Percentiles rank a stretch among this genome's conserved stretches.
phyloP scores from a whole-genome alignment of 805 yeast species.

The Zygosaccharomyces kombuchaensis region DNA sequence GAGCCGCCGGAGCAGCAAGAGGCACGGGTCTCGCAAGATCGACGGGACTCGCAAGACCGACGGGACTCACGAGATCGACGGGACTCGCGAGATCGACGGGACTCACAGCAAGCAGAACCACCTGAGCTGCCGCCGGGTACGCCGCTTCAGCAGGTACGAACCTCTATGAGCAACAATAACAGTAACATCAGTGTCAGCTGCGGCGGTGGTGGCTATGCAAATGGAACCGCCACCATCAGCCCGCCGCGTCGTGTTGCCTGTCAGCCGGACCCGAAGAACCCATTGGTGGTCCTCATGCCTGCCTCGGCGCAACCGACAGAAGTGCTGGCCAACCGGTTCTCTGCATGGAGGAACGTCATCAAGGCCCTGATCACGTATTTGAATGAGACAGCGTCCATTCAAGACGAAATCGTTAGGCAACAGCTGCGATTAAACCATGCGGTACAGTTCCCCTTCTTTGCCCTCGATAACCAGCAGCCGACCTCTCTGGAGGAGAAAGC shows the following conservation, averaged over 20 bases:
- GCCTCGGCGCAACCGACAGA: slow-evolving; percentile 77
- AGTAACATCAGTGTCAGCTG: slow-evolving; percentile 1
- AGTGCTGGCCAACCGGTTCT: slow-evolving; percentile 73
- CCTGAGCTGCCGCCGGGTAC: slow-evolving; percentile 9
- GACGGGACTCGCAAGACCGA: too few relatives aligned
- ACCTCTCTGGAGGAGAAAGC: slow-evolving; percentile 22
- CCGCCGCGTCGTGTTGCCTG: slow-evolving; percentile 13
- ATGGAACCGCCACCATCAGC: not conserved
- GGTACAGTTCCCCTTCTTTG: slow-evolving; percentile 43
- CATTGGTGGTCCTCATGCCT: slow-evolving; percentile 49
- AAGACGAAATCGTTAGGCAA: slow-evolving; percentile 84
- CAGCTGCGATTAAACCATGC: slow-evolving; percentile 79
- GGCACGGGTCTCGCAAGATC: not conserved
- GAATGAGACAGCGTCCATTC: slow-evolving; percentile 74
- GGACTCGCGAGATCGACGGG: not conserved
- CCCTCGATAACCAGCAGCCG: slow-evolving; percentile 31
- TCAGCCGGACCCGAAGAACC: slow-evolving; percentile 44
- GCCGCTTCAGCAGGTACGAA: slow-evolving; percentile 12
- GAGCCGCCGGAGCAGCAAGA: not conserved
- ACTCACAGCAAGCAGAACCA: not conserved
- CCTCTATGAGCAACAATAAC: not conserved
- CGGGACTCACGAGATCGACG: too few relatives aligned
- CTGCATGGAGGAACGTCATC: slow-evolving; percentile 80
- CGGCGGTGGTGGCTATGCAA: not conserved
- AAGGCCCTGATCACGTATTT: slow-evolving; percentile 71